Evolutionary conservation across 306 rosid species (phyloP).

Genomic region (Nissolia schottii): DNA sequence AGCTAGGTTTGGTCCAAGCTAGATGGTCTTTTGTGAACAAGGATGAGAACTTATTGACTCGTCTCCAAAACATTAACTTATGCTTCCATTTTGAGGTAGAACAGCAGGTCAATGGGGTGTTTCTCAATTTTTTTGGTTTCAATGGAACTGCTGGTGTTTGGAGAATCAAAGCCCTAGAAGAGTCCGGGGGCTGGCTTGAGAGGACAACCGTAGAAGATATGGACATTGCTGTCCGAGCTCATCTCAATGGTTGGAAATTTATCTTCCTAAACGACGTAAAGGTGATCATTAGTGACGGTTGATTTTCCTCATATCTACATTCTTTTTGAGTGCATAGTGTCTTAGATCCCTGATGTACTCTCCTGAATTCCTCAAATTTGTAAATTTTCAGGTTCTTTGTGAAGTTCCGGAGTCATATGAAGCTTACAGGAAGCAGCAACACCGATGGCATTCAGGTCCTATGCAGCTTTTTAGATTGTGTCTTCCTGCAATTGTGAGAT

Average conservation of each 20-base stretch:
- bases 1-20: slow-evolving; percentile 86
- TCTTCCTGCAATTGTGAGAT: slow-evolving; percentile 73
- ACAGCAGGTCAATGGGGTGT: slow-evolving; percentile 91
- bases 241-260: slow-evolving; percentile 94
- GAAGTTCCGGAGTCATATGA: slow-evolving; percentile 97
- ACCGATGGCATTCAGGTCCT: slow-evolving; percentile 99
- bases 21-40: slow-evolving; percentile 95
- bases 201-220: slow-evolving; percentile 95
- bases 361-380: neutral
- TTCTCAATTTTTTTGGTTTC: slow-evolving; percentile 90
- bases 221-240: slow-evolving; percentile 98
- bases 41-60: slow-evolving; percentile 92
- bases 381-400: slow-evolving; percentile 65
- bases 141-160: slow-evolving; percentile 99
- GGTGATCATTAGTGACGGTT: slow-evolving; percentile 47
- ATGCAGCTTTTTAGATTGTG: slow-evolving; percentile 93
- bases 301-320: neutral
- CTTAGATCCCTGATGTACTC: neutral
- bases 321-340: neutral
- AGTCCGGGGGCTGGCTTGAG: slow-evolving; percentile 96
- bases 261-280: slow-evolving; percentile 83
- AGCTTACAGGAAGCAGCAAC: slow-evolving; percentile 96
- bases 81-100: slow-evolving; percentile 99
- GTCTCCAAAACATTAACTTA: slow-evolving; percentile 89
- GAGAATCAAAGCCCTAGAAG: slow-evolving; percentile 93